Conservation (phyloP, 768 basidiomycete species). For the Paxillus rubicundulus region DNA sequence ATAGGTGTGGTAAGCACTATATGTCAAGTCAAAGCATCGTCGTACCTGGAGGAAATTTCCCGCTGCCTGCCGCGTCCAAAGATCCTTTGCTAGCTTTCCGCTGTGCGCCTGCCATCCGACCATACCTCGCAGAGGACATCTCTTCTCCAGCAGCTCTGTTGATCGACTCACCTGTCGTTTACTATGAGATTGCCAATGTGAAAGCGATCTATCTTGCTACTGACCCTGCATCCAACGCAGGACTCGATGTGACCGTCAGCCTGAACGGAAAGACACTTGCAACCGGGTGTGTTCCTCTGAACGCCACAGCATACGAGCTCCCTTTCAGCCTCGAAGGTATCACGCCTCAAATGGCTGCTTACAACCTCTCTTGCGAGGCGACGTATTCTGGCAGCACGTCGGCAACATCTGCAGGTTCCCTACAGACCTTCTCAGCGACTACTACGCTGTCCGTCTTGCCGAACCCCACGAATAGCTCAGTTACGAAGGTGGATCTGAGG, state of each 20-base stretch:
- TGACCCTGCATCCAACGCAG: constrained; percentile 6
- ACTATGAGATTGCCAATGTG: constrained; percentile 47
- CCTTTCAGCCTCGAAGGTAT: constrained; percentile 49
- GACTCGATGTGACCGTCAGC: constrained; percentile 40
- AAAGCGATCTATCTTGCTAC: constrained; percentile 36
- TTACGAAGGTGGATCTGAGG: constrained; percentile 62
- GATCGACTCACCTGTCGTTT: constrained; percentile 51
- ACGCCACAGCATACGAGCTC: constrained; percentile 48
- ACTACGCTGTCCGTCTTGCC: constrained; percentile 50
- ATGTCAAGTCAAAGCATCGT: constrained; percentile 40
- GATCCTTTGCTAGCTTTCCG: constrained; percentile 54
- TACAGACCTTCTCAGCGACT: constrained; percentile 44
- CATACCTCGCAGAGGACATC: constrained; percentile 57
- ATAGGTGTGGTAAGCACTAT: constrained; percentile 60
- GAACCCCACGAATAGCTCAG: constrained; percentile 47
- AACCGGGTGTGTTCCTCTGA: constrained; percentile 47
- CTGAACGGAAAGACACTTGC: constrained; percentile 44
- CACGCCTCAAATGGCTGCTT: constrained; percentile 36
- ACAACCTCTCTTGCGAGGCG: constrained; percentile 29
- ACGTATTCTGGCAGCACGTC: constrained; percentile 33
- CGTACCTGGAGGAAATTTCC: constrained; percentile 52
- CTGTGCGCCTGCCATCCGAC: constrained; percentile 56
- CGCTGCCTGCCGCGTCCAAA: constrained; percentile 34
- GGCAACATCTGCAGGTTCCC: not conserved
- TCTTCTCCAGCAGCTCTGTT: constrained; percentile 44